Conservation (phyloP, 164 flowering plant genomes). For the Piper betle region DNA sequence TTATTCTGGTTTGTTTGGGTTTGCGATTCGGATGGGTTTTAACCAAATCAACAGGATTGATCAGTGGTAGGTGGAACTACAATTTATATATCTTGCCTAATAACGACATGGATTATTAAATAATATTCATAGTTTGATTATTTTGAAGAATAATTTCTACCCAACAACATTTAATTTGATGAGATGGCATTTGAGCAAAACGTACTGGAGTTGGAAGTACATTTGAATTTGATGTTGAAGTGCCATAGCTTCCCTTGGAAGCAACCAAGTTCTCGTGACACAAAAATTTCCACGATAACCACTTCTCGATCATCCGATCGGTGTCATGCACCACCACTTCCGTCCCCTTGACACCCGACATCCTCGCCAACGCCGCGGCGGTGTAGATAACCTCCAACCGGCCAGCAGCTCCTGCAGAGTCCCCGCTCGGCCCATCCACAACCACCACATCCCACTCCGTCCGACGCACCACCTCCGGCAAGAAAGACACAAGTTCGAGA, state of each 20-base stretch:
- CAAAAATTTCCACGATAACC: conserved; percentile 89
- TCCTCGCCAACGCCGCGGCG: conserved; percentile 53
- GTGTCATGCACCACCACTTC: conserved; percentile 75
- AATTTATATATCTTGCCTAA: too few species aligned
- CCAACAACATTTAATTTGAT: too few species aligned
- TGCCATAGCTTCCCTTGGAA: conserved; percentile 85
- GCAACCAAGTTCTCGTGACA: conserved; percentile 74
- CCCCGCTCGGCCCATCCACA: conserved; percentile 76
- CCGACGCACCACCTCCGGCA: conserved; percentile 50
- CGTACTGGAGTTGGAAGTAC: conserved; percentile 27
- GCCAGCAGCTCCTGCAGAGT: conserved; percentile 53
- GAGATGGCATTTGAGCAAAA: conserved; percentile 33
- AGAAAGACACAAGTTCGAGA: conserved; percentile 34
- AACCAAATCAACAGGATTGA: too few species aligned
- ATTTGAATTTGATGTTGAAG: conserved; percentile 40
- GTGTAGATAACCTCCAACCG: conserved; percentile 76
- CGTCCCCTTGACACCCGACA: conserved; percentile 24
- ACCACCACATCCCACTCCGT: conserved; percentile 66
- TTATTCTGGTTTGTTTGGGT: too few species aligned
- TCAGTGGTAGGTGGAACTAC: too few species aligned
- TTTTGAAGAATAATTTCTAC: too few species aligned
- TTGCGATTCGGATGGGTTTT: too few species aligned
- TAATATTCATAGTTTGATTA: too few species aligned
- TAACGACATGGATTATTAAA: too few species aligned
- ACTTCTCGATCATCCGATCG: conserved; percentile 66